A percentile compares a stretch with the other conserved stretches of the same genome.
phyloP scores from a whole-genome alignment of 768 basidiomycete species.

The Leccinum longicurvipes region DNA sequence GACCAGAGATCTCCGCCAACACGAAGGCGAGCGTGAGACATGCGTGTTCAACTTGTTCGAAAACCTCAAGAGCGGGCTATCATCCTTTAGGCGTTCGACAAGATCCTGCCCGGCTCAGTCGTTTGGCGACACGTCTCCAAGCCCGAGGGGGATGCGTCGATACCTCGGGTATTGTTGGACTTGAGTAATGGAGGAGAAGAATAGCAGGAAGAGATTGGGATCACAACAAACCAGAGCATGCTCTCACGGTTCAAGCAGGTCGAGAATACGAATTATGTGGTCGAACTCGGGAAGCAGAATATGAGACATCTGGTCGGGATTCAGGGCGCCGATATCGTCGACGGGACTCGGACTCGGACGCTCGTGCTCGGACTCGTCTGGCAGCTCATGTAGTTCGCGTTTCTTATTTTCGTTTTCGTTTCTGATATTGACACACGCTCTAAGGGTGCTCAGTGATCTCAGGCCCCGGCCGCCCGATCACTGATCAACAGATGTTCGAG shows the following conservation, averaged over 20 bases:
- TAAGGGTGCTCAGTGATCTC: constrained; percentile 77
- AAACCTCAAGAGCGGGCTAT: constrained; percentile 90
- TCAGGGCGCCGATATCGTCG: constrained; percentile 96
- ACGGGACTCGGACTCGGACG: constrained; percentile 86
- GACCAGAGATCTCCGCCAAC: constrained; percentile 75
- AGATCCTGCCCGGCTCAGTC: constrained; percentile 87
- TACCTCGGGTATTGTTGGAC: constrained; percentile 39
- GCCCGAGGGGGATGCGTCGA: constrained; percentile 56
- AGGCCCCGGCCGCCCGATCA: constrained; percentile 74
- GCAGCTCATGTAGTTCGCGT: constrained; percentile 89
- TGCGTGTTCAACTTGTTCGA: constrained; percentile 97
- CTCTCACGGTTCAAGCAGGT: constrained; percentile 96
- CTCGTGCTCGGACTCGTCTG: constrained; percentile 95
- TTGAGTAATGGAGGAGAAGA: constrained; percentile 47
- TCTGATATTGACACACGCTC: background rate
- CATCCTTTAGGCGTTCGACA: constrained; percentile 96
- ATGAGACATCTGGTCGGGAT: constrained; percentile 96
- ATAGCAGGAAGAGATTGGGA: constrained; percentile 75
- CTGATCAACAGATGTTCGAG: constrained; percentile 89
- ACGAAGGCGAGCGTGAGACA: constrained; percentile 97
- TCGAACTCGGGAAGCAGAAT: constrained; percentile 90
- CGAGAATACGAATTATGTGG: constrained; percentile 95
- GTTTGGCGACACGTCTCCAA: constrained; percentile 94
- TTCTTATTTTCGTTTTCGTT: background rate
- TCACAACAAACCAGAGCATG: constrained; percentile 77